These are phyloP conservation scores for Trypanosoma scelopori DNA, from an alignment of 208 protist genomes.

Conservation along the genomic window DNA sequence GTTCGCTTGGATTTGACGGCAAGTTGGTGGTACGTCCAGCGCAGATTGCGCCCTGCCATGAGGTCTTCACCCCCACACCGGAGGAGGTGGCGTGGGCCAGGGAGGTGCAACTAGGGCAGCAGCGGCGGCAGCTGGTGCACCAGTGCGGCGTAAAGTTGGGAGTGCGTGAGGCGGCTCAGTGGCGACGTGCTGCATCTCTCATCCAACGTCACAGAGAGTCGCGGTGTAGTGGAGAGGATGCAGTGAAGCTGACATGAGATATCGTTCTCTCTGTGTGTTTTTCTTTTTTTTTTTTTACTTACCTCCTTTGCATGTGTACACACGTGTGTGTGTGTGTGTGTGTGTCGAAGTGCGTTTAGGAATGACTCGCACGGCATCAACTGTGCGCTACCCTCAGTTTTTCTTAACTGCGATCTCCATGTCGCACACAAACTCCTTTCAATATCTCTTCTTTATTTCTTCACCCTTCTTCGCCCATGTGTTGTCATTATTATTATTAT, in stretches of 20 bases:
- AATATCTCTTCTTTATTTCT: background rate
- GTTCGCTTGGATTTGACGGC: constrained; percentile 78
- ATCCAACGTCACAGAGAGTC: constrained; percentile 14
- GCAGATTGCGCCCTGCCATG: constrained; percentile 70
- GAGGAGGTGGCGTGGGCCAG: constrained; percentile 69
- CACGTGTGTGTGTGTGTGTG: background rate
- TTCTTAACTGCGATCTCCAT: background rate
- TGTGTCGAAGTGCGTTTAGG: background rate
- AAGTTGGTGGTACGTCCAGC: constrained; percentile 71
- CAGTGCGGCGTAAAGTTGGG: constrained; percentile 25
- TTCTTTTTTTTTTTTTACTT: constrained; percentile 2
- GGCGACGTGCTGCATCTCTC: constrained; percentile 17
- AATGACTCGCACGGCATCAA: background rate
- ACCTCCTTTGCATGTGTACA: background rate
- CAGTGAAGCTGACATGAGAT: background rate
- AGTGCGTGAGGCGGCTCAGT: constrained; percentile 38
- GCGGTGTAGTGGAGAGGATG: constrained; percentile 1
- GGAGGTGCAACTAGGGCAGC: constrained; percentile 24
- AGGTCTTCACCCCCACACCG: constrained; percentile 51
- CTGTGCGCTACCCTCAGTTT: background rate
- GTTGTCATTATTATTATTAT: background rate
- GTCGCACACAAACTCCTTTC: background rate
- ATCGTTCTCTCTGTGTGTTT: no score
- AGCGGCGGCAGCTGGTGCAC: background rate
- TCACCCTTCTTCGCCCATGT: no score